Evolutionary conservation across 768 basidiomycete species (phyloP).

Genomic region (Trametes gibbosa): DNA sequence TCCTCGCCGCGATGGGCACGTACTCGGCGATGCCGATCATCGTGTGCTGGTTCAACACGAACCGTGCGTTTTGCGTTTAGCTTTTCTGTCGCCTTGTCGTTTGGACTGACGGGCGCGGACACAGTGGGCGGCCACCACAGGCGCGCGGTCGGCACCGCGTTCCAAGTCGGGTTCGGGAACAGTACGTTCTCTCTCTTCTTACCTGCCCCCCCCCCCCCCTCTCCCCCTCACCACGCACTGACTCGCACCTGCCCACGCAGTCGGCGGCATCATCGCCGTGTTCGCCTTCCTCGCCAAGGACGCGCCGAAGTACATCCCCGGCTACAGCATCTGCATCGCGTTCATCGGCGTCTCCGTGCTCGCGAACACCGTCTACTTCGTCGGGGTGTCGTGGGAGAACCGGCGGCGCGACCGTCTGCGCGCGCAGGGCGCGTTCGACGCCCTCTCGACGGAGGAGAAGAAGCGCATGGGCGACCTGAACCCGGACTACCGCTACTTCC

Average conservation of each 20-base stretch:
- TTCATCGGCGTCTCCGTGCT: slow-evolving; percentile 26
- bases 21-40: slow-evolving; percentile 27
- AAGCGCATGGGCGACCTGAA: slow-evolving; percentile 26
- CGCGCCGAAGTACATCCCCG: slow-evolving; percentile 27
- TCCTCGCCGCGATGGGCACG: slow-evolving; percentile 24
- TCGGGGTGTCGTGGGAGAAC: slow-evolving; percentile 25
- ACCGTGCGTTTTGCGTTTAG: slow-evolving; percentile 21
- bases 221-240: neutral
- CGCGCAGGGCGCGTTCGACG: slow-evolving; percentile 9
- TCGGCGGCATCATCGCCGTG: slow-evolving; percentile 30
- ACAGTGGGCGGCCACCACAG: slow-evolving; percentile 27
- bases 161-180: slow-evolving; percentile 31
- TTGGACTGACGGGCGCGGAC: neutral
- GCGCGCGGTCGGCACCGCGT: slow-evolving; percentile 27
- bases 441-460: slow-evolving; percentile 19
- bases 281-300: slow-evolving; percentile 30
- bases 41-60: slow-evolving; percentile 27
- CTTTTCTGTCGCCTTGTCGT: neutral
- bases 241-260: neutral
- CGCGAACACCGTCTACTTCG: slow-evolving; percentile 22
- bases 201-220: neutral
- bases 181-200: slow-evolving; percentile 15
- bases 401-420: slow-evolving; percentile 16
- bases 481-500: slow-evolving; percentile 25
- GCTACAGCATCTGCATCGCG: slow-evolving; percentile 28